Base-by-base conservation (phyloP, 495 filamentous ascomycete genomes). In the Platismatia glauca region DNA sequence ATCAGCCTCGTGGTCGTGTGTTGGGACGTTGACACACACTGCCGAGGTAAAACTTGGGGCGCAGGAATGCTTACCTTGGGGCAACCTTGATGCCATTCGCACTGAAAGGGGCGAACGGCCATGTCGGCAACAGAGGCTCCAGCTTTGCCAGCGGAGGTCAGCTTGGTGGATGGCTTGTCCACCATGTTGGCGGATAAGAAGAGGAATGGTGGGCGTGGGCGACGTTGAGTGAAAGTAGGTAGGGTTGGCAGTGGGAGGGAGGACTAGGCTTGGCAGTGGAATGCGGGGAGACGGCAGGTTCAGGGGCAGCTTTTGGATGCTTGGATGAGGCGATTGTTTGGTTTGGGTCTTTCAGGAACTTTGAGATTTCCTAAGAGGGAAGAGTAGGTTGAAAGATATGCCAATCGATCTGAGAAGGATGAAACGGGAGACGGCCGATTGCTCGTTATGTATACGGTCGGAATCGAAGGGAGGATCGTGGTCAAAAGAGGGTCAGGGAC, bases 21-120 rank as follows among this genome's bases (percentile, higher is more conserved):
- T 0, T 56, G 48, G 27, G 29, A 43, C 18, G n/a, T n/a, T n/a
- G n/a, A n/a, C n/a, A n/a, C n/a, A 27, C 31, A 44, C 41, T 43
- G 13, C 43, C 31, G 27, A 43, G 55, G 52, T 37, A 43, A 33
- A 20, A 20, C 22, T 27, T 37, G 6, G 7, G 46, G 58, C 46
- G 16, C 59, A 57, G 24, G 27, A 31, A 35, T 38, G 27, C 61
- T 59, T 52, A 67, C 65, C 39, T 67, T 67, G 13, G 61, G 53
- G 58, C 65, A 67, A 22, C 65, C 65, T 57, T 64, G 57, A 37
- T 59, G 65, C 65, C 65, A 67, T 50, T 67, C 56, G 61, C 65
- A 67, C 43, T 67, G 65, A 52, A 67, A 67, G 12, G 65, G 65
- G 24, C 65, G 65, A 31, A 57, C 57, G 18, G 65, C 46, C 48